Evolutionary conservation across 2,329 filamentous ascomycete species (phyloP).

Genomic region (Akanthomyces uredinophilus): DNA sequence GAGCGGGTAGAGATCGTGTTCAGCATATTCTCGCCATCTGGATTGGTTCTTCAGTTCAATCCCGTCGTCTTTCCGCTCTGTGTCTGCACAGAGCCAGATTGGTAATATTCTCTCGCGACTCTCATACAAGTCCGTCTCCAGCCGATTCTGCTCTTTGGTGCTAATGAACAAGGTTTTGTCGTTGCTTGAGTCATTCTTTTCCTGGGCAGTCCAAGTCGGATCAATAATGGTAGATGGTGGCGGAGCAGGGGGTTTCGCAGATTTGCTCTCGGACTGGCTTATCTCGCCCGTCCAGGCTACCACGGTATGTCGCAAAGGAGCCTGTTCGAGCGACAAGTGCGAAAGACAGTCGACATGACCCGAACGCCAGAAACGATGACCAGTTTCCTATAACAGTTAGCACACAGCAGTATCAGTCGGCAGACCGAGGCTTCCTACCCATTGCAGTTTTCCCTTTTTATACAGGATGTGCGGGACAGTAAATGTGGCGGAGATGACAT

Average conservation of each 20-base stretch:
- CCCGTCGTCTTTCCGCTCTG: slow-evolving; percentile 60
- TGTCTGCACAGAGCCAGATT: slow-evolving; percentile 81
- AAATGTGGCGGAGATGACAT: slow-evolving; percentile 62
- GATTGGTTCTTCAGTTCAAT: slow-evolving; percentile 74
- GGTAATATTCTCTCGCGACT: slow-evolving; percentile 73
- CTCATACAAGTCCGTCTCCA: slow-evolving; percentile 69
- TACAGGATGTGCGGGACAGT: slow-evolving; percentile 55
- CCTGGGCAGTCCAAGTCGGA: slow-evolving; percentile 43
- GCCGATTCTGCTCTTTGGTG: slow-evolving; percentile 60
- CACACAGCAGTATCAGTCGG: background rate
- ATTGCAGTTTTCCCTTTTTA: slow-evolving; percentile 53
- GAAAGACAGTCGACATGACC: slow-evolving; percentile 88
- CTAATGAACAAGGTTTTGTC: slow-evolving; percentile 53
- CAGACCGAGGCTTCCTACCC: slow-evolving; percentile 41
- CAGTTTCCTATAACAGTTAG: background rate
- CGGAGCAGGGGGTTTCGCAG: slow-evolving; percentile 23
- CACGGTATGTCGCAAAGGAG: slow-evolving; percentile 83
- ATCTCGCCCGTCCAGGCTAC: slow-evolving; percentile 95
- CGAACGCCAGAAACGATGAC: slow-evolving; percentile 51
- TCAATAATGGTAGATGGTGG: slow-evolving; percentile 30
- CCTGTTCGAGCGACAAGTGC: slow-evolving; percentile 75
- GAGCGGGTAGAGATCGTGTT: slow-evolving; percentile 84
- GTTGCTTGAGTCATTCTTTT: slow-evolving; percentile 39
- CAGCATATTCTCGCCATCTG: slow-evolving; percentile 83
- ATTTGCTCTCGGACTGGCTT: slow-evolving; percentile 30